Base-by-base conservation (phyloP, 129 eudicot species). In the Flaveria sonorensis region DNA sequence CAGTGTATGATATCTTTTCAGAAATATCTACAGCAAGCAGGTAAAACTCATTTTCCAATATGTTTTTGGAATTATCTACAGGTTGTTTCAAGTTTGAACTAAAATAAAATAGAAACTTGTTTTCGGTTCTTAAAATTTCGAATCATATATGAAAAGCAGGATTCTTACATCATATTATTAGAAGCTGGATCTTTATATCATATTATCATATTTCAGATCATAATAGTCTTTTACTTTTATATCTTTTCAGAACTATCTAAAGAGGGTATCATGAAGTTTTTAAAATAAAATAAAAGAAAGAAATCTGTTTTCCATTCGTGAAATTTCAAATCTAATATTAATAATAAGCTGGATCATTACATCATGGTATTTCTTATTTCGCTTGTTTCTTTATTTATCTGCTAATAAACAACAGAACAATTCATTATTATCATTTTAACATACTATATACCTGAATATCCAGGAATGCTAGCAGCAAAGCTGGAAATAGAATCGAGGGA, bases 1-100 rank as follows among this genome's bases (percentile, higher is more conserved):
- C 76, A 45, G 77, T 24, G 55, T 76, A 75, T 52, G 59, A 71
- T 79, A 30, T 60, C 40, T 67, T 42, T 61, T 72, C 85, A 64
- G 80, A 84, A 46, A 78, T 64, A 83, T 55, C 83, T 36, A 64
- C 75, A 36, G 12, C 86, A 53, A 61, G 56, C 71, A 85, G 96
- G 97, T 92, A 69, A 59, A 73, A 59, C 56, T n/a, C 45, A 12
- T 39, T 55, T 60, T 8, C 51, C 55, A 50, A n/a, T 24, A 18
- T 53, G 2, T n/a, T 66, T 18, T 40, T 15, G 10, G 51, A 26
- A 39, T 51, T 66, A 66, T 66, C 5, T 66, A 10, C 28, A 10
- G 32, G 39, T 46, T 50, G 6, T 40, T 39, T 16, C 10, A 36
- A 30, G 8, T 1, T 0, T 56, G 1, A 56, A 19, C 16, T 18